A percentile compares a stretch with the other conserved stretches of the same genome.
Evolutionary conservation across 441 rosid species (phyloP).

Genomic region (Breynia disticha): DNA sequence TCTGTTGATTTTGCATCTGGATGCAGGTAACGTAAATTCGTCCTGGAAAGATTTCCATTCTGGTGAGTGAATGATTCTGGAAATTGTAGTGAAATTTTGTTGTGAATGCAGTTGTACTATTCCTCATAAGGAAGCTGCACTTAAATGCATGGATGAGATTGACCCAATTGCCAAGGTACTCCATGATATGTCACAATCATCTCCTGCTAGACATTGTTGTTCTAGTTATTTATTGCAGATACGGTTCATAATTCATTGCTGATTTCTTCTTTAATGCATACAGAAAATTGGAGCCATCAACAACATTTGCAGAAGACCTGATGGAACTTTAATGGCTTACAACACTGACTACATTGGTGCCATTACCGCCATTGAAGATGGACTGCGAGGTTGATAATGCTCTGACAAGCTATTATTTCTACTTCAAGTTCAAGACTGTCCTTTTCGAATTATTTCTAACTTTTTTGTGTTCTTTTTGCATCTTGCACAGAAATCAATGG

Average conservation of each 20-base stretch:
- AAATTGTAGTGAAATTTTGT: neutral
- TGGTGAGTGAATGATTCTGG: neutral
- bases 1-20: constrained; percentile 41
- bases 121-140: constrained; percentile 60
- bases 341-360: constrained; percentile 52
- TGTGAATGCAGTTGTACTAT: constrained; percentile 34
- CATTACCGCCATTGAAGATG: constrained; percentile 54
- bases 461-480: neutral
- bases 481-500: constrained; percentile 11
- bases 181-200: neutral
- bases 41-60: neutral
- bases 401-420: neutral
- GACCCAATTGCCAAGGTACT: constrained; percentile 55
- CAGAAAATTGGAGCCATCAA: constrained; percentile 51
- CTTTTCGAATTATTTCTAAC: neutral
- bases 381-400: constrained; percentile 30
- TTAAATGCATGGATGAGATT: constrained; percentile 48
- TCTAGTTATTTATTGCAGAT: no score
- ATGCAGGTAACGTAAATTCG: constrained; percentile 28
- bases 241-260: neutral
- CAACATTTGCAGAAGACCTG: constrained; percentile 45
- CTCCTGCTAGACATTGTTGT: no score
- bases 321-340: constrained; percentile 46
- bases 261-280: neutral
- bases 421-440: neutral